Conservation (phyloP, 2,329 filamentous ascomycete species). For the Aspergillus tubingensis region DNA sequence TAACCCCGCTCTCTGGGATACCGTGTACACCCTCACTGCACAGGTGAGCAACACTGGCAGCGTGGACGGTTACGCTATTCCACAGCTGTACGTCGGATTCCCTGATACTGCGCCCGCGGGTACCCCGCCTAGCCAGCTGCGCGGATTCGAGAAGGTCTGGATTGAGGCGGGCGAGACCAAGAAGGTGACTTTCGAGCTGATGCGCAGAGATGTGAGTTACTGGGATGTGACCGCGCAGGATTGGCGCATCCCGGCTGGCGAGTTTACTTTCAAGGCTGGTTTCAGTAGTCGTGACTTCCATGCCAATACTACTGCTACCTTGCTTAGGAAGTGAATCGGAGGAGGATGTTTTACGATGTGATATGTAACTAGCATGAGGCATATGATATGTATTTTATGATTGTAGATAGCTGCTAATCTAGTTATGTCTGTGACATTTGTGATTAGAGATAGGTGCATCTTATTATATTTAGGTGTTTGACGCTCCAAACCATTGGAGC, state of each 20-base stretch:
- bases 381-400: neutral
- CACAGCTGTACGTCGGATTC: conserved; percentile 53
- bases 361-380: neutral
- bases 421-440: neutral
- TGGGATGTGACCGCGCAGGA: conserved; percentile 63
- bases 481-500: too few species aligned
- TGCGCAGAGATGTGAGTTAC: conserved; percentile 63
- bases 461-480: too few species aligned
- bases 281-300: conserved; percentile 20
- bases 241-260: conserved; percentile 50
- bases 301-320: neutral
- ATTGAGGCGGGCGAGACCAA: conserved; percentile 35
- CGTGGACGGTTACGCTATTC: conserved; percentile 69
- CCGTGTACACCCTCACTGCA: conserved; percentile 48
- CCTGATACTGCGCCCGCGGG: conserved; percentile 28
- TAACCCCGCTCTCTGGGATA: conserved; percentile 26
- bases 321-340: neutral
- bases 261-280: conserved; percentile 18
- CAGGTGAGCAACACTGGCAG: conserved; percentile 72
- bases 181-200: conserved; percentile 56
- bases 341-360: too few species aligned
- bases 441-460: too few species aligned
- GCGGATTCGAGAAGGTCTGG: conserved; percentile 63
- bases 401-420: neutral
- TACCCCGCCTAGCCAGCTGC: conserved; percentile 55